These are phyloP conservation scores for Priceomyces castillae DNA, from an alignment of 805 yeast genomes.

Conservation along the genomic window DNA sequence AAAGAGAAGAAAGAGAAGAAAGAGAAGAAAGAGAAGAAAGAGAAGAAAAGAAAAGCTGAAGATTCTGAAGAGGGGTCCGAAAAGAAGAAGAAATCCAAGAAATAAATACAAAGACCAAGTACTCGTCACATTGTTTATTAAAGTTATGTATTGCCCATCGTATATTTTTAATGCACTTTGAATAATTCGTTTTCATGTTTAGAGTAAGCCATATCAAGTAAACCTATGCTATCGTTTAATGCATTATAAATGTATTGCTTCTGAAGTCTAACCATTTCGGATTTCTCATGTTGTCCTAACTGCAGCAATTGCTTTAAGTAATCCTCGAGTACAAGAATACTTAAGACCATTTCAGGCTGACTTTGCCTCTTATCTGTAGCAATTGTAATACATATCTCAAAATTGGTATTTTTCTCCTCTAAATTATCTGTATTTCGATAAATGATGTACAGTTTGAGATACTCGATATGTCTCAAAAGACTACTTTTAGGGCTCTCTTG, in stretches of 20 bases:
- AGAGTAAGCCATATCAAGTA: conserved; percentile 2
- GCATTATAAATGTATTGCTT: conserved; percentile 10
- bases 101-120: conserved; percentile 15
- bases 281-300: conserved; percentile 19
- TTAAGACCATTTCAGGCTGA: conserved; percentile 20
- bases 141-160: not conserved
- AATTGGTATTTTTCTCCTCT: conserved; percentile 14
- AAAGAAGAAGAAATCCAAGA: conserved; percentile 50
- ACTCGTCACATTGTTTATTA: not conserved
- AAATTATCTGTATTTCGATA: conserved; percentile 13
- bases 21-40: conserved; percentile 38
- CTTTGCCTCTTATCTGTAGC: conserved; percentile 12
- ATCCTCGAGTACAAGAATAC: conserved; percentile 17
- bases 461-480: conserved; percentile 7
- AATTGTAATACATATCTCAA: conserved; percentile 13
- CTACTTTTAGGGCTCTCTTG: not conserved
- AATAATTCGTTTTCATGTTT: not conserved
- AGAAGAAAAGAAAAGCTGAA: conserved; percentile 20
- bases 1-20: conserved; percentile 35
- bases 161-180: not conserved
- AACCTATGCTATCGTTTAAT: conserved; percentile 9
- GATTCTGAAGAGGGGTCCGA: conserved; percentile 43
- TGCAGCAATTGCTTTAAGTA: conserved; percentile 11
- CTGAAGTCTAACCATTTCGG: conserved; percentile 19
- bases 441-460: conserved; percentile 16